phyloP scores from a whole-genome alignment of 192 early-diverging fungal species.

The Mortierella alpina region DNA sequence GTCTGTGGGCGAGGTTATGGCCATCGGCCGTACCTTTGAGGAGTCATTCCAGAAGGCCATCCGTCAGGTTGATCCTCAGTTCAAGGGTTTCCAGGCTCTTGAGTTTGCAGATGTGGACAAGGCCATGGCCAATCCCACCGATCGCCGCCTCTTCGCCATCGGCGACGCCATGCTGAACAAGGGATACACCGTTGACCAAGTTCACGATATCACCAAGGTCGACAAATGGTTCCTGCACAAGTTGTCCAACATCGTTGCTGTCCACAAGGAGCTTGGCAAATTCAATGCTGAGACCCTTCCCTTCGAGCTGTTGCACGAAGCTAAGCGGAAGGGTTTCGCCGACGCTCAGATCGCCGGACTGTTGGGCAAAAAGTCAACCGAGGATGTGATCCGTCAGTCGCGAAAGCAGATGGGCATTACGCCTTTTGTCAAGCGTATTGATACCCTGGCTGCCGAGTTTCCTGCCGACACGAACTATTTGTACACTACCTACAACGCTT shows the following conservation, averaged over 20 bases:
- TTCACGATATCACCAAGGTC: conserved; percentile 91
- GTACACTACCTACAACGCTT: conserved; percentile 98
- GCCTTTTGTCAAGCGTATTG: conserved; percentile 94
- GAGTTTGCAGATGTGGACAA: conserved; percentile 79
- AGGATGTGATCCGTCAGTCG: conserved; percentile 76
- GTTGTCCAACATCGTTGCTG: conserved; percentile 86
- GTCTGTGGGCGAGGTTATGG: conserved; percentile 98
- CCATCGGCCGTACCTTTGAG: conserved; percentile 96
- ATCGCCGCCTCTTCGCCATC: conserved; percentile 95
- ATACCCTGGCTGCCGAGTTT: conserved; percentile 96
- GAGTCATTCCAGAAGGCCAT: conserved; percentile 94
- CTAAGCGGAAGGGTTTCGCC: conserved; percentile 92
- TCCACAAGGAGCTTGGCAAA: conserved; percentile 70
- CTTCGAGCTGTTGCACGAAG: conserved; percentile 69
- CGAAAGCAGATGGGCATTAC: conserved; percentile 82
- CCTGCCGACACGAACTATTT: conserved; percentile 96
- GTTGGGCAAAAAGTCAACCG: conserved; percentile 56
- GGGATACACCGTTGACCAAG: conserved; percentile 92
- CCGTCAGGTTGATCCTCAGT: conserved; percentile 94
- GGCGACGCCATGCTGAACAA: conserved; percentile 90
- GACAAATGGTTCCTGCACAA: conserved; percentile 99
- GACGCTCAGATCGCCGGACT: conserved; percentile 86
- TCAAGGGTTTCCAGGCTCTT: conserved; percentile 79
- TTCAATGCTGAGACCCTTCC: conserved; percentile 65
- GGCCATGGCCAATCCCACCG: conserved; percentile 90